Percentiles rank a stretch among this genome's conserved stretches.
phyloP scores from a whole-genome alignment of 805 yeast genomes.

The Starmerella bombi region DNA sequence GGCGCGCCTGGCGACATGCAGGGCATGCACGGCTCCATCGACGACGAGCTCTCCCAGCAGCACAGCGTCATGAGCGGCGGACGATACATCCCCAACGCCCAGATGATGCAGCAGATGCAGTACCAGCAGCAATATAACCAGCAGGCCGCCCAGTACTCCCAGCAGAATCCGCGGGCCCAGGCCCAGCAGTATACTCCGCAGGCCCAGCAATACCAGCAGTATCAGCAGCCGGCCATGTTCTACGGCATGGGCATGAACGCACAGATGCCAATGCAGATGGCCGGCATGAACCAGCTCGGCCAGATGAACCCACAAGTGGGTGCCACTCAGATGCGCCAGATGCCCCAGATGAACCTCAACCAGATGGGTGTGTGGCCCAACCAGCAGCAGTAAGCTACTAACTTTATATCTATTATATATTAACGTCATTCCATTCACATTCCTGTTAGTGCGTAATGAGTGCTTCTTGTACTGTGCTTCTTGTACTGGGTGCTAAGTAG shows the following conservation, averaged over 20 bases:
- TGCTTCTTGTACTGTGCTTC: no score
- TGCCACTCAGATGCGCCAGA: slow-evolving; percentile 19
- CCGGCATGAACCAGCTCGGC: slow-evolving; percentile 14
- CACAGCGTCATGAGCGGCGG: slow-evolving; percentile 18
- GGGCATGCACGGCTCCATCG: slow-evolving; percentile 14
- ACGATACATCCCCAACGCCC: slow-evolving; percentile 19
- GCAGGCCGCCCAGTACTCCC: slow-evolving; percentile 19
- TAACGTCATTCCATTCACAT: no score
- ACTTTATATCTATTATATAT: no score
- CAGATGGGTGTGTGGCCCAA: slow-evolving; percentile 21
- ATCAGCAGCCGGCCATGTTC: slow-evolving; percentile 17
- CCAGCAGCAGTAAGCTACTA: slow-evolving; percentile 21
- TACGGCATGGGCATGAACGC: slow-evolving; percentile 19
- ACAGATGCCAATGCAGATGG: slow-evolving; percentile 19
- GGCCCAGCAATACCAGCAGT: slow-evolving; percentile 13
- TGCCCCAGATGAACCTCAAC: slow-evolving; percentile 19
- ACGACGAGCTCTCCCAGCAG: slow-evolving; percentile 22
- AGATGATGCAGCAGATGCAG: slow-evolving; percentile 21
- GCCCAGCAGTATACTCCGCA: slow-evolving; percentile 17
- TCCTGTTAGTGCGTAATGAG: no score
- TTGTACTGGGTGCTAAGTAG: no score
- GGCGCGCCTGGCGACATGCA: slow-evolving; percentile 8
- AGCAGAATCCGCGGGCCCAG: slow-evolving; percentile 12
- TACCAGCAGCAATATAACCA: slow-evolving; percentile 18
- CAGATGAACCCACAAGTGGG: slow-evolving; percentile 18